These are phyloP conservation scores for Piper betle DNA, from an alignment of 164 flowering plant genomes.

Conservation along the genomic window DNA sequence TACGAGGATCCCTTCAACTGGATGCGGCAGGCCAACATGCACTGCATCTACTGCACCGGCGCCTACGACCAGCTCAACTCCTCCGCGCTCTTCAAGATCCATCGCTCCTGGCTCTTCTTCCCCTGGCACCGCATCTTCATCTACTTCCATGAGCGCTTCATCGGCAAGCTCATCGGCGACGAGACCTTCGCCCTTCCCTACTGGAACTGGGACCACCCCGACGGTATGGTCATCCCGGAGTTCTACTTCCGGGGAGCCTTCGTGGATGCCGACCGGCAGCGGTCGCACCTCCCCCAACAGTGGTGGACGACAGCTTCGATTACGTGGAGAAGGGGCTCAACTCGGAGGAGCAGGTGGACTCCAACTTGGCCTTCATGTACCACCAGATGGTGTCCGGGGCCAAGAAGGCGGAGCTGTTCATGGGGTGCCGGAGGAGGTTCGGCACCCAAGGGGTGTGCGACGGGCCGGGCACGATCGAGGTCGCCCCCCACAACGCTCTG, in stretches of 20 bases:
- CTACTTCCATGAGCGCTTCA: slow-evolving; percentile 17
- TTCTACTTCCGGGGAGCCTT: slow-evolving; percentile 10
- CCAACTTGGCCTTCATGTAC: slow-evolving; percentile 16
- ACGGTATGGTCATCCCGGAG: slow-evolving; percentile 17
- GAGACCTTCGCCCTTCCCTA: slow-evolving; percentile 17
- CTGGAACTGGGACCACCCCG: slow-evolving; percentile 21
- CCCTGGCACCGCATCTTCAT: slow-evolving; percentile 19
- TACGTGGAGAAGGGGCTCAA: slow-evolving; percentile 8
- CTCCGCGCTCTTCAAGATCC: slow-evolving; percentile 21
- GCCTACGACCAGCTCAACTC: slow-evolving; percentile 22
- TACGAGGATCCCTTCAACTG: slow-evolving; percentile 14
- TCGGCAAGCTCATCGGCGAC: slow-evolving; percentile 17
- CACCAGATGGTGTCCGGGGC: slow-evolving; percentile 24
- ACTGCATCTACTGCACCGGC: slow-evolving; percentile 20
- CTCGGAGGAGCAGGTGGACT: slow-evolving; percentile 4
- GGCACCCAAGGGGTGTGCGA: slow-evolving; percentile 16
- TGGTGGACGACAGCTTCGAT: slow-evolving; percentile 10
- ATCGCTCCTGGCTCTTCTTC: slow-evolving; percentile 20
- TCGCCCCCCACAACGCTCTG: slow-evolving; percentile 18
- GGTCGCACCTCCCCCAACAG: slow-evolving; percentile 8
- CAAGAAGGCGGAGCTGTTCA: slow-evolving; percentile 18
- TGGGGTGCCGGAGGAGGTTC: slow-evolving; percentile 12
- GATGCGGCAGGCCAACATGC: slow-evolving; percentile 17
- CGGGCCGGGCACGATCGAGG: slow-evolving; percentile 18
- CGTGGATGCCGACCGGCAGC: slow-evolving; percentile 8